A percentile compares a stretch with the other conserved stretches of the same genome.
phyloP scores from a whole-genome alignment of 1,139 yeast species.

The Geotrichum klebahnii region DNA sequence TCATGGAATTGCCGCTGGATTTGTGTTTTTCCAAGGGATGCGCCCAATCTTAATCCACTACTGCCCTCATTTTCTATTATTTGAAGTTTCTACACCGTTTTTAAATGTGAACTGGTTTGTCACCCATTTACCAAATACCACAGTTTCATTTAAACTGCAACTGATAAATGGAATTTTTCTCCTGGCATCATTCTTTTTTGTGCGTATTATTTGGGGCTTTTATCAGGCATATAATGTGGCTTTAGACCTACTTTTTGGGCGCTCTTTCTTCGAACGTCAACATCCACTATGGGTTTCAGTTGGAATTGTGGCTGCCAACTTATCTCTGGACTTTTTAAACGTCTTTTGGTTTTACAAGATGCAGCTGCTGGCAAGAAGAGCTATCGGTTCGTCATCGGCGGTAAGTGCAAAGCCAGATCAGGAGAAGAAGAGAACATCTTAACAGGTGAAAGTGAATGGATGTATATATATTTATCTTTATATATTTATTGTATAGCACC shows the following conservation, averaged over 20 bases:
- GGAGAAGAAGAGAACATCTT: slow-evolving; percentile 24
- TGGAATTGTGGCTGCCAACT: slow-evolving; percentile 57
- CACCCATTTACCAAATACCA: slow-evolving; percentile 52
- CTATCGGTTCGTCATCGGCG: not conserved
- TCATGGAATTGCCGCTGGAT: slow-evolving; percentile 80
- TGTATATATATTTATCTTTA: too few relatives aligned
- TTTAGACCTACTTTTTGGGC: slow-evolving; percentile 27
- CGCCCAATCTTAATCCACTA: slow-evolving; percentile 79
- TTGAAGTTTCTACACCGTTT: slow-evolving; percentile 93
- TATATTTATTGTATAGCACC: too few relatives aligned
- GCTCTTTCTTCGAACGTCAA: slow-evolving; percentile 26
- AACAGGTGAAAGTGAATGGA: not conserved
- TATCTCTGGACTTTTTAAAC: slow-evolving; percentile 64
- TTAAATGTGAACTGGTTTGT: slow-evolving; percentile 90
- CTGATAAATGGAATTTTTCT: slow-evolving; percentile 63
- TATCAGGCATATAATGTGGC: slow-evolving; percentile 56
- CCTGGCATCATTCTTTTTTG: slow-evolving; percentile 65
- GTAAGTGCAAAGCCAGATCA: slow-evolving; percentile 12
- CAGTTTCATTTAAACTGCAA: slow-evolving; percentile 34
- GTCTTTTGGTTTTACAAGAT: slow-evolving; percentile 64
- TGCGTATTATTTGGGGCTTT: slow-evolving; percentile 85
- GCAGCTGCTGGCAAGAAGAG: slow-evolving; percentile 57
- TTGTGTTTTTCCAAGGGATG: slow-evolving; percentile 61
- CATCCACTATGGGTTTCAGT: slow-evolving; percentile 47
- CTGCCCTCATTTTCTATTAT: slow-evolving; percentile 76